Base-by-base conservation (phyloP, 805 yeast species). In the Saccharomycopsis fodiens region DNA sequence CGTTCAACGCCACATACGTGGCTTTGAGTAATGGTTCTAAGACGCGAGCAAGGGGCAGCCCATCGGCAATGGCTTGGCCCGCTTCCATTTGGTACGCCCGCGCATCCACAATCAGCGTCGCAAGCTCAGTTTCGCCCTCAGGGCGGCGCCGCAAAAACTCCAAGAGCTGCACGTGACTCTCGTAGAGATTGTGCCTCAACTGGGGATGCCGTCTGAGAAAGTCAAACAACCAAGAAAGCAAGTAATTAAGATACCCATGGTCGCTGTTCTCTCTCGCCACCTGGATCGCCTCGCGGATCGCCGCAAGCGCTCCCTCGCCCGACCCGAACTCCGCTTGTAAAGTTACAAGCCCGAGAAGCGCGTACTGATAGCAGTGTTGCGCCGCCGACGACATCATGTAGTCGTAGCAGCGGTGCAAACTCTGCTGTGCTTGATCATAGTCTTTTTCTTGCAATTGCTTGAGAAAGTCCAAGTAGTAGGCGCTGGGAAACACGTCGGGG, bases 201-300 rank as follows among this genome's bases (percentile, higher is more conserved):
- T 73, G 67, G 0, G 95, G 96, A 55, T 80, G 73, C 47, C 76
- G 74, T 49, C 76, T 77, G 56, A 85, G 69, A 54, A 82, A 85
- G 51, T 80, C 74, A 53, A 79, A 78, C 1, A 86, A 66, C 88
- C 93, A 83, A 7, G 86, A 71, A 41, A 87, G 65, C 13, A 87
- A 71, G 54, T 79, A 79, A 22, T 85, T 82, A 35, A 87, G 68
- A 21, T 94, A 85, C 12, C 72, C 68, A 45, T 76, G 70, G 59
- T 89, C 96, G 51, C 79, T 79, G 54, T 82, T 81, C 55, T 88
- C 96, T 53, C 96, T 67, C 0, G 96, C 96, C 2, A 88, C 87
- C 4, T 83, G 70, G 2, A 87, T 82, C 0, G 96, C 93, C 59
- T 88, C 96, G 51, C 83, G 86, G 6, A 87, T 83, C 1, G 95